These are phyloP conservation scores for Sugiyamaella boreocaroliniensis DNA, from an alignment of 805 yeast genomes.

Conservation along the genomic window DNA sequence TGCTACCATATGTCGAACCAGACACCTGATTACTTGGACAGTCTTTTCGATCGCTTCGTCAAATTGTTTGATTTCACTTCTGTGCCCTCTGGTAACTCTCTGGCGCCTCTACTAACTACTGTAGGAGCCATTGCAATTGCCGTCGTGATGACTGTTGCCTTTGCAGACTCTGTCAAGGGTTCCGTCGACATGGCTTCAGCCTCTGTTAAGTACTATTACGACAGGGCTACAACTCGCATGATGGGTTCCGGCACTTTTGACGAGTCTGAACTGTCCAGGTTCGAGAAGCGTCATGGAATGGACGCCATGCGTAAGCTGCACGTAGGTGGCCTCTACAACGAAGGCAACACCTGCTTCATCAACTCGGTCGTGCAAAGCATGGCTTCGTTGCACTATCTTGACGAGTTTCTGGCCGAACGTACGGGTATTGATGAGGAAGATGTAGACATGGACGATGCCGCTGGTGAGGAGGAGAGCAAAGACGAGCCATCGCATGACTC, in stretches of 20 bases:
- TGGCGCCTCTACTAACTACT: background rate
- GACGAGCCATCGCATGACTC: background rate
- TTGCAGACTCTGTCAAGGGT: constrained; percentile 29
- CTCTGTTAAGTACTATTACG: constrained; percentile 25
- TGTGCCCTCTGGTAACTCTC: background rate
- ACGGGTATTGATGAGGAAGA: constrained; percentile 25
- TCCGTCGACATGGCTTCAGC: constrained; percentile 31
- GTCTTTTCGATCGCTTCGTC: background rate
- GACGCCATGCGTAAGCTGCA: constrained; percentile 20
- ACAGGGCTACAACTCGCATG: constrained; percentile 20
- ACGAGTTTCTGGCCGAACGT: constrained; percentile 45
- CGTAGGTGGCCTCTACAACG: constrained; percentile 81
- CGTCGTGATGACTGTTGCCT: constrained; percentile 18
- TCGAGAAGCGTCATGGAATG: constrained; percentile 7
- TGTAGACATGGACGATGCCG: constrained; percentile 15
- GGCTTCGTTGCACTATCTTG: constrained; percentile 62
- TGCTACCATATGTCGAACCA: background rate
- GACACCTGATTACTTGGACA: background rate
- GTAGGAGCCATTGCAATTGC: background rate
- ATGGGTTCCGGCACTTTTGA: constrained; percentile 11
- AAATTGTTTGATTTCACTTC: background rate
- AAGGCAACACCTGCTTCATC: constrained; percentile 94
- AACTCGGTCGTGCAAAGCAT: constrained; percentile 80
- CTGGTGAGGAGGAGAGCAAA: constrained; percentile 15
- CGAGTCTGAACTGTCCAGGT: constrained; percentile 8